phyloP scores from a whole-genome alignment of 2,329 filamentous ascomycete genomes.

The Verticillium longisporum region DNA sequence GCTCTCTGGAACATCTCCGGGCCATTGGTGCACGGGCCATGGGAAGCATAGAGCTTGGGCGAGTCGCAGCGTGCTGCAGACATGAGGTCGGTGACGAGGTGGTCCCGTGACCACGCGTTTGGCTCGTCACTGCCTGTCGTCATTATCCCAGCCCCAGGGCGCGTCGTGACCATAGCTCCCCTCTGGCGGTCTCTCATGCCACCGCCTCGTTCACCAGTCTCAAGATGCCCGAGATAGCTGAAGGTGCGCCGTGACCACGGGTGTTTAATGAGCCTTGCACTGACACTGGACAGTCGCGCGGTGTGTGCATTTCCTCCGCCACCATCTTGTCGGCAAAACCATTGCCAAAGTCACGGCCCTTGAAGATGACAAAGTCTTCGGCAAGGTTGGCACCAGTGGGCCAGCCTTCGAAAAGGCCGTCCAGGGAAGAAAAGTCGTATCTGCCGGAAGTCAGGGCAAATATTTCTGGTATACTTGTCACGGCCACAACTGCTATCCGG shows the following conservation, averaged over 20 bases:
- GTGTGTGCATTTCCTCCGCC: constrained; percentile 76
- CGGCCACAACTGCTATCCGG: background rate
- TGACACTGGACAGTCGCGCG: constrained; percentile 53
- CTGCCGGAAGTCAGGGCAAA: constrained; percentile 83
- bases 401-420: constrained; percentile 67
- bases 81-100: background rate
- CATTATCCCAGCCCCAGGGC: background rate
- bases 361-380: constrained; percentile 81
- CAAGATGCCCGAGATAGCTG: constrained; percentile 57
- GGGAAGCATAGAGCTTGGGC: constrained; percentile 4
- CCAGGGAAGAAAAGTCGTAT: constrained; percentile 62
- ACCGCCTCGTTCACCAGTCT: no score
- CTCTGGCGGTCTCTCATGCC: no score
- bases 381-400: constrained; percentile 79
- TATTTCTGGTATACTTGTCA: constrained; percentile 68
- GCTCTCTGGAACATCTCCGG: constrained; percentile 10
- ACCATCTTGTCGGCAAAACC: constrained; percentile 76
- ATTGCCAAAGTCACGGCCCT: constrained; percentile 64
- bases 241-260: constrained; percentile 31
- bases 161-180: background rate
- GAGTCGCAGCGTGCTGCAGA: background rate
- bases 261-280: constrained; percentile 3
- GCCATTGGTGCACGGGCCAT: constrained; percentile 10
- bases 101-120: constrained; percentile 21
- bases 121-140: background rate